A percentile compares a stretch with the other conserved stretches of the same genome.
phyloP scores from a whole-genome alignment of 2,329 filamentous ascomycete species.

The Clonostachys rhizophaga region DNA sequence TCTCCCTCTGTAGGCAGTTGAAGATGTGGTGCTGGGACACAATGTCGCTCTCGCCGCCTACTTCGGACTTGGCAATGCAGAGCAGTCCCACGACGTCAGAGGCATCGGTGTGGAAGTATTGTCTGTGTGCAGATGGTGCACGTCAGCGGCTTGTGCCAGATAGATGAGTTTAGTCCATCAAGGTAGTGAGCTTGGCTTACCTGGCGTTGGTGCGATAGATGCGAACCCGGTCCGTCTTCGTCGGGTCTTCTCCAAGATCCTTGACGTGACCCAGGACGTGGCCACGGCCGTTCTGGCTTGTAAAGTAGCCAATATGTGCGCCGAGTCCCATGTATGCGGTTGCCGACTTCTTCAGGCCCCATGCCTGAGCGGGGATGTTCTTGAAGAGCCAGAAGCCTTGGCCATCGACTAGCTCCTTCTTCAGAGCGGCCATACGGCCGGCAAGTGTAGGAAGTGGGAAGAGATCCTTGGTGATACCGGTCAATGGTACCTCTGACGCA shows the following conservation, averaged over 20 bases:
- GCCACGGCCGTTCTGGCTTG: conserved; percentile 79
- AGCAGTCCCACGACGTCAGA: conserved; percentile 78
- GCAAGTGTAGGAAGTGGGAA: conserved; percentile 36
- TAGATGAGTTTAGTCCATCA: conserved; percentile 19
- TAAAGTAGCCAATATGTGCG: conserved; percentile 81
- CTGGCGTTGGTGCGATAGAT: conserved; percentile 82
- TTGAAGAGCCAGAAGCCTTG: conserved; percentile 92
- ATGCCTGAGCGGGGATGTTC: conserved; percentile 70
- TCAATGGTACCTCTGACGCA: conserved; percentile 57
- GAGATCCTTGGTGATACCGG: conserved; percentile 58
- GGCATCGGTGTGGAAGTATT: conserved; percentile 65
- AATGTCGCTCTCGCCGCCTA: conserved; percentile 80
- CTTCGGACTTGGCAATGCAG: conserved; percentile 70
- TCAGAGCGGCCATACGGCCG: conserved; percentile 24
- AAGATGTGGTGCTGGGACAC: conserved; percentile 75
- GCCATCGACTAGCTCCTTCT: conserved; percentile 58
- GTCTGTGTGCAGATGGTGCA: conserved; percentile 3
- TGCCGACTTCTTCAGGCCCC: conserved; percentile 76
- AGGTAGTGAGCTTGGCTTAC: not conserved
- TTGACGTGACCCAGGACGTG: conserved; percentile 89
- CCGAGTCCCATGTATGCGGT: conserved; percentile 89
- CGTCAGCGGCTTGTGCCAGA: conserved; percentile 36
- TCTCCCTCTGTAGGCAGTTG: conserved; percentile 70
- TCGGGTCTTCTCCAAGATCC: conserved; percentile 77
- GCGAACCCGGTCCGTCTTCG: conserved; percentile 78